Conservation (phyloP, 2,329 filamentous ascomycete species). For the Beauveria sp. region DNA sequence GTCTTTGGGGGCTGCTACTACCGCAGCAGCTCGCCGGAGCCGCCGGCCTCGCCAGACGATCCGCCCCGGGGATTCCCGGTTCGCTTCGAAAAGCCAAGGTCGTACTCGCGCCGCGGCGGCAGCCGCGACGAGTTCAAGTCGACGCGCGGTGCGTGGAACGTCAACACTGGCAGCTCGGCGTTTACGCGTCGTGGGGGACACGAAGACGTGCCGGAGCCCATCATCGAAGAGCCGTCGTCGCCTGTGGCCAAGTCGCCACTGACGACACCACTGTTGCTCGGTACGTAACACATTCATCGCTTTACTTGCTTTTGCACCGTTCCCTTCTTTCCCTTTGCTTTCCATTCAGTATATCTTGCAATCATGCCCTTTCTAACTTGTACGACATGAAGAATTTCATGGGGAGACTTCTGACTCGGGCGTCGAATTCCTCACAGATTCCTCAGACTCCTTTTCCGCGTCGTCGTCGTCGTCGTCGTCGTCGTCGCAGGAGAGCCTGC, state of each 20-base stretch:
- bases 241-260: conserved; percentile 17
- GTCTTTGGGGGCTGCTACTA: background rate
- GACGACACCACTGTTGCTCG: conserved; percentile 20
- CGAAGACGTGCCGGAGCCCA: conserved; percentile 22
- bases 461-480: background rate
- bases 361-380: background rate
- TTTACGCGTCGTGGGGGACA: background rate
- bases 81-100: background rate
- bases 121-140: background rate
- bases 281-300: conserved; percentile 17
- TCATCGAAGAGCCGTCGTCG: conserved; percentile 28
- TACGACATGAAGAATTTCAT: background rate
- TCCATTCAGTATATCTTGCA: too few species aligned
- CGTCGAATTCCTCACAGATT: conserved; percentile 8
- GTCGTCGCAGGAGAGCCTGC: background rate
- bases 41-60: background rate
- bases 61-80: background rate
- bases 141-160: conserved; percentile 8
- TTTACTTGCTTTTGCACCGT: too few species aligned
- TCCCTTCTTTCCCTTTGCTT: background rate
- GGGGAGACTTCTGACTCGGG: conserved; percentile 7
- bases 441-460: background rate
- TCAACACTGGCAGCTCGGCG: background rate
- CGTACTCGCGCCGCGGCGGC: background rate
- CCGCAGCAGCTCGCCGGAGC: background rate